Conservation (phyloP, 768 basidiomycete genomes). For the Rhizopogon salebrosus region DNA sequence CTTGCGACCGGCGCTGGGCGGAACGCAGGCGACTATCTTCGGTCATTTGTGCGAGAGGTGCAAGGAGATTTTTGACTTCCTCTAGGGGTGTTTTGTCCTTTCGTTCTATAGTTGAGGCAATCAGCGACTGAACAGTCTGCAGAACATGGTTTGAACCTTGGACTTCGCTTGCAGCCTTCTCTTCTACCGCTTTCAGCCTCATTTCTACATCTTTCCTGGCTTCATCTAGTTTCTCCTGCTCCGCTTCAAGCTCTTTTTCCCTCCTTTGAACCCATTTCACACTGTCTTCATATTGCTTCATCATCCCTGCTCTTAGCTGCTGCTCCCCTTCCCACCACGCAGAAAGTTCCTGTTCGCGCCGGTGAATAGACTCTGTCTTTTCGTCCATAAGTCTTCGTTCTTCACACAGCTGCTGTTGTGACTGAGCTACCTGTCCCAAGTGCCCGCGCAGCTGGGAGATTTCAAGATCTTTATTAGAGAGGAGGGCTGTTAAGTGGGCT, state of each 20-base stretch:
- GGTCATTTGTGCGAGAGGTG: constrained; percentile 39
- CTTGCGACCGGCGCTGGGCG: constrained; percentile 11
- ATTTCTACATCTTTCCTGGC: constrained; percentile 47
- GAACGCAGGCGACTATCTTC: constrained; percentile 21
- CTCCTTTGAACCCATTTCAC: constrained; percentile 44
- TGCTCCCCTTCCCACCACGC: constrained; percentile 57
- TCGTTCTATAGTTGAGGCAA: constrained; percentile 26
- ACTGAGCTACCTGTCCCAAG: constrained; percentile 34
- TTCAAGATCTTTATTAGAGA: constrained; percentile 58
- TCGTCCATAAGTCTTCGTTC: constrained; percentile 68
- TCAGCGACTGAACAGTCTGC: not conserved
- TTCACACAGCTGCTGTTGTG: constrained; percentile 46
- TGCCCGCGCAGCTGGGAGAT: constrained; percentile 43
- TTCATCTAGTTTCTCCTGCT: constrained; percentile 45
- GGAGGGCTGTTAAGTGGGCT: constrained; percentile 37
- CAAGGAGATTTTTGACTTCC: constrained; percentile 69
- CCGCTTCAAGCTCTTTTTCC: constrained; percentile 49
- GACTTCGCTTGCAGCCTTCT: constrained; percentile 17
- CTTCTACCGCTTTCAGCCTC: constrained; percentile 40
- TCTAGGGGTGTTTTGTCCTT: constrained; percentile 61
- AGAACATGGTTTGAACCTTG: constrained; percentile 6
- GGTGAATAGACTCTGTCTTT: constrained; percentile 64
- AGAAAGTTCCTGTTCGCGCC: constrained; percentile 57
- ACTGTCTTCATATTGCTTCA: constrained; percentile 30
- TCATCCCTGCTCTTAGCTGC: constrained; percentile 47